Evolutionary conservation across 2,329 filamentous ascomycete species (phyloP).

Genomic region (Juglanconis oblonga): DNA sequence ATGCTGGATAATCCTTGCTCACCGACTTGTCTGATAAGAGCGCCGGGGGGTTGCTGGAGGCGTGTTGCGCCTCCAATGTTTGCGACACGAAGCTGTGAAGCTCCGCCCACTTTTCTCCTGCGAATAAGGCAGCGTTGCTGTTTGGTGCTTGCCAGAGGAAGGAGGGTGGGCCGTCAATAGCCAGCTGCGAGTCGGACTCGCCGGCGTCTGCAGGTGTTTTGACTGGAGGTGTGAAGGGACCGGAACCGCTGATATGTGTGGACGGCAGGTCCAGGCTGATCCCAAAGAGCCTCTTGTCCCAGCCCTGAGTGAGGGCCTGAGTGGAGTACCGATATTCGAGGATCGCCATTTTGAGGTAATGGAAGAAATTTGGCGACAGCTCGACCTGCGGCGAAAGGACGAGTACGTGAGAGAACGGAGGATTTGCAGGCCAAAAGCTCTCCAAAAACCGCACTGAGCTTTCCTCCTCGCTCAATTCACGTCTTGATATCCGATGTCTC

Average conservation of each 20-base stretch:
- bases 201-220: slow-evolving; percentile 9
- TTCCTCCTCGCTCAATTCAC: slow-evolving; percentile 62
- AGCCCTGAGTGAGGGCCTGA: slow-evolving; percentile 37
- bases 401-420: slow-evolving; percentile 70
- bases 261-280: slow-evolving; percentile 76
- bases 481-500: slow-evolving; percentile 67
- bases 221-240: slow-evolving; percentile 46
- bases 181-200: neutral
- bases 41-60: slow-evolving; percentile 30
- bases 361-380: slow-evolving; percentile 76
- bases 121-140: slow-evolving; percentile 76
- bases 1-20: slow-evolving; percentile 68
- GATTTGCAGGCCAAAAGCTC: slow-evolving; percentile 76
- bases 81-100: slow-evolving; percentile 76
- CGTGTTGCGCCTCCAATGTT: slow-evolving; percentile 47
- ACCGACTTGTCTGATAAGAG: slow-evolving; percentile 55
- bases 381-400: slow-evolving; percentile 79
- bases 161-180: slow-evolving; percentile 40
- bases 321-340: slow-evolving; percentile 75
- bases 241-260: slow-evolving; percentile 58
- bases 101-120: slow-evolving; percentile 83
- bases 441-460: slow-evolving; percentile 76
- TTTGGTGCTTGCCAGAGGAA: slow-evolving; percentile 86
- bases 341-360: slow-evolving; percentile 69
- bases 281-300: slow-evolving; percentile 63